Percentiles rank a stretch among this genome's conserved stretches.
These are phyloP conservation scores for Trametes gibbosa DNA, from an alignment of 768 basidiomycete genomes.

Conservation along the genomic window DNA sequence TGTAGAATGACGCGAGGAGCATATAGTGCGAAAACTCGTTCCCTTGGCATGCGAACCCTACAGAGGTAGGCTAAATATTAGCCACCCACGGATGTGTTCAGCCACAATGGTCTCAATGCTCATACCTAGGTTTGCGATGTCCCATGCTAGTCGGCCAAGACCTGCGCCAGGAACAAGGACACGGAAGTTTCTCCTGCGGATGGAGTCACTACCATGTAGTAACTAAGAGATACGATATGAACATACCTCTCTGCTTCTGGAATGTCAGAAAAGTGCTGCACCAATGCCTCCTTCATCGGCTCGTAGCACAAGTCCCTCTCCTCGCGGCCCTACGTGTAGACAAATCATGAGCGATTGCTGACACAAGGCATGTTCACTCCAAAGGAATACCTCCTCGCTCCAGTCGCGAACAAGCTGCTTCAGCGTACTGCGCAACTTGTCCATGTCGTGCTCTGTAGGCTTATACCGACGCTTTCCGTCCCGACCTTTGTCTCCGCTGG, in stretches of 20 bases:
- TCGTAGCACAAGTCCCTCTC: constrained; percentile 81
- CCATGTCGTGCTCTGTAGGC: constrained; percentile 76
- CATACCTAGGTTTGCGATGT: constrained; percentile 78
- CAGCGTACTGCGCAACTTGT: constrained; percentile 87
- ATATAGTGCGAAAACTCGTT: constrained; percentile 97
- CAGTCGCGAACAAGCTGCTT: constrained; percentile 95
- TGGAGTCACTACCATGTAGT: too few relatives aligned
- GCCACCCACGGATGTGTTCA: too few relatives aligned
- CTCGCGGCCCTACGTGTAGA: constrained; percentile 52
- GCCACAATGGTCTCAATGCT: background rate
- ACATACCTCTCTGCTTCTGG: constrained; percentile 51
- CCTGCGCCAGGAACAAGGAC: constrained; percentile 92
- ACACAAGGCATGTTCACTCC: background rate
- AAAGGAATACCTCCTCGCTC: constrained; percentile 65
- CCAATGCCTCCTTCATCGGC: constrained; percentile 76
- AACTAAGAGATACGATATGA: too few relatives aligned
- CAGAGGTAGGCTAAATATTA: background rate
- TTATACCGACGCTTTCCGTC: constrained; percentile 35
- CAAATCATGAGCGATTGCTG: background rate
- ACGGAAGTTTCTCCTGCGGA: constrained; percentile 48
- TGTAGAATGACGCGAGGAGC: constrained; percentile 85
- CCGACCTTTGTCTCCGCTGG: constrained; percentile 23
- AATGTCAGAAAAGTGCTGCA: constrained; percentile 58
- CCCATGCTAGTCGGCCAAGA: constrained; percentile 83
- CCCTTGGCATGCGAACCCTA: constrained; percentile 88